Evolutionary conservation across 495 filamentous ascomycete genomes (phyloP).

Genomic region (Trichoderma asperelloides): DNA sequence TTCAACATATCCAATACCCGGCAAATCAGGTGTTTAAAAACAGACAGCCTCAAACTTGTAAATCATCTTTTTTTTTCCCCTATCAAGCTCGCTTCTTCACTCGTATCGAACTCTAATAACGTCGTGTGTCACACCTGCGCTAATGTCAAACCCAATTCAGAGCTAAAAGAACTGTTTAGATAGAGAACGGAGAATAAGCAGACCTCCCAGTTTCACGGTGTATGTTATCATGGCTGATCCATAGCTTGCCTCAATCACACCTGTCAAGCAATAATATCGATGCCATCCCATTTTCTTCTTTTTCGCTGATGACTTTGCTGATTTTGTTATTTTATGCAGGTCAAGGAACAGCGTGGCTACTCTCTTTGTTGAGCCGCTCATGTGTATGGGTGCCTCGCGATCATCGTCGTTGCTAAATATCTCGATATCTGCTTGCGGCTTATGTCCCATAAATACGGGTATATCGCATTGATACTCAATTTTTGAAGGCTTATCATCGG

Average conservation of each 20-base stretch:
- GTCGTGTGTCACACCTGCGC: conserved; percentile 12
- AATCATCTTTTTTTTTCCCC: background rate
- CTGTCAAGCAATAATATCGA: conserved; percentile 10
- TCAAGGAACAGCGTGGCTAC: conserved; percentile 11
- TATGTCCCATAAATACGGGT: conserved; percentile 6
- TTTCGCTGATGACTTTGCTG: background rate
- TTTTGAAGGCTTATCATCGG: conserved; percentile 4
- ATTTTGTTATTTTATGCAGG: conserved; percentile 3
- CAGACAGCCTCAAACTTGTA: background rate
- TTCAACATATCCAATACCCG: no score
- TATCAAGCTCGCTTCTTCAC: background rate
- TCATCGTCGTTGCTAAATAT: conserved; percentile 9
- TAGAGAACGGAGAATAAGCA: background rate
- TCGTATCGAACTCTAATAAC: conserved; percentile 8
- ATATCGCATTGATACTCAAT: conserved; percentile 11
- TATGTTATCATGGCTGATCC: conserved; percentile 11
- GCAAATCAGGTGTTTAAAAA: background rate
- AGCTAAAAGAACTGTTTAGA: background rate
- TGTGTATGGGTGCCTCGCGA: conserved; percentile 2
- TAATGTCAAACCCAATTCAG: background rate
- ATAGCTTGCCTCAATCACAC: conserved; percentile 10
- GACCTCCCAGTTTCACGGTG: conserved; percentile 9
- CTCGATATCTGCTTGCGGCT: conserved; percentile 7
- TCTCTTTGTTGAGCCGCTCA: background rate
- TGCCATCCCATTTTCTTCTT: conserved; percentile 5